Base-by-base conservation (phyloP, 352 stramenopile species). In the Nothophytophthora sp. region DNA sequence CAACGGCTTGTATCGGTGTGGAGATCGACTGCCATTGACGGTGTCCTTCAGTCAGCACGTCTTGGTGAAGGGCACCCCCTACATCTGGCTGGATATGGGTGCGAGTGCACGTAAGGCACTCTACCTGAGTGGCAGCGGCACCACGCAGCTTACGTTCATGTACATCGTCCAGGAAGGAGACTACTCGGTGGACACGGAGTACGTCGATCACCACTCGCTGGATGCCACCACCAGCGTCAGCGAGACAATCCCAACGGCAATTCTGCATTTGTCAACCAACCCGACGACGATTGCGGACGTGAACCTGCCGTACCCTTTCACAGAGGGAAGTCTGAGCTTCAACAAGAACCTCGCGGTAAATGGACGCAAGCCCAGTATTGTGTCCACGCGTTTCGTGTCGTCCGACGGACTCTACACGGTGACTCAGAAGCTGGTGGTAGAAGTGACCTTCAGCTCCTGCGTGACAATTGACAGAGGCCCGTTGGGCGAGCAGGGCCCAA, bases 171-270 rank as follows among this genome's bases (percentile, higher is more conserved):
- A 73, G 13, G 82, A 93, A 37, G 63, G 64, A 16, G 85, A 95
- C 48, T 92, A 88, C 46, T 88, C 70, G 11, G 71, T 70, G 2
- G 77, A 91, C 34, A 67, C 91, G 35, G 77, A 91, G 33, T 95
- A 95, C 47, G 72, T 92, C 16, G 85, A 95, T 41, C 70, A 87
- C 38, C 84, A 93, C 50, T 95, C 82, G 12, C 70, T 95, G 7
- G 81, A 94, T 33, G 64, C 76, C 4, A 84, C 67, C 11, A 66
- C 61, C n/a, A 51, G 50, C 13, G 48, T 56, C 13, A 57, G 35
- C 27, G 57, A 63, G 41, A 60, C 50, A 3, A 56, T 52, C 50
- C 30, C 56, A 23, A 76, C 70, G n/a, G 59, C 57, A 11, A 91
- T 90, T 37, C 29, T 85, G 20, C 77, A 88, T 44, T 39, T 74